Base-by-base conservation (phyloP, 495 filamentous ascomycete species). In the Daldinia concentrica region DNA sequence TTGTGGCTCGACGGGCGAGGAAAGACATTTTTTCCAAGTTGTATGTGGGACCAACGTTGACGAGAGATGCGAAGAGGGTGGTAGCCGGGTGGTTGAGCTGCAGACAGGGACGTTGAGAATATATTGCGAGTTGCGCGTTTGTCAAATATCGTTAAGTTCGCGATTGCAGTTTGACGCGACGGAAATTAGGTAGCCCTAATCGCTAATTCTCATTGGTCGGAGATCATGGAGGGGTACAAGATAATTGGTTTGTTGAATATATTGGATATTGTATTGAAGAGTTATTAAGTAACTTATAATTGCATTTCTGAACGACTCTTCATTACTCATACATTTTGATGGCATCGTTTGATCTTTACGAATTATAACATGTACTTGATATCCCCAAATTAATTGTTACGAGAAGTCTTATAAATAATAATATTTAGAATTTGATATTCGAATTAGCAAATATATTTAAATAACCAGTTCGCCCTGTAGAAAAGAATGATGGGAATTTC, bases 1-100 rank as follows among this genome's bases (percentile, higher is more conserved):
- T 79, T 75, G 79, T 74, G 73, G 77, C 76, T 73, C 73, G 75
- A 29, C 75, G 75, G 60, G 76, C 39, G 43, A 85, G 77, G 79
- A 84, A 78, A 69, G 82, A 82, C 64, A 68, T 68, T 1, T 37
- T 15, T 17, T 17, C 22, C 14, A 7, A 22, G 8, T 48, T 24
- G 27, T 58, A 8, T 48, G 9, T 30, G 14, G 14, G 39, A 52
- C 2, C 7, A 8, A 34, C 26, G 17, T 54, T 29, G 14, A 14
- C 12, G 15, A 54, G 12, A 15, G 5, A n/a, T 30, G 14, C 51
- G 14, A 5, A 29, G 17, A 22, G 14, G 50, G 26, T 29, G 22
- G 50, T 22, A 30, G 12, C 27, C 27, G 24, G 26, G 26, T 52
- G 9, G 50, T 54, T 54, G 24, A 54, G 14, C 27, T 54, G 50